Percentiles rank a stretch among this genome's conserved stretches.
Conservation (phyloP, 2,329 filamentous ascomycete genomes). For the Phyllosticta ampelicida region DNA sequence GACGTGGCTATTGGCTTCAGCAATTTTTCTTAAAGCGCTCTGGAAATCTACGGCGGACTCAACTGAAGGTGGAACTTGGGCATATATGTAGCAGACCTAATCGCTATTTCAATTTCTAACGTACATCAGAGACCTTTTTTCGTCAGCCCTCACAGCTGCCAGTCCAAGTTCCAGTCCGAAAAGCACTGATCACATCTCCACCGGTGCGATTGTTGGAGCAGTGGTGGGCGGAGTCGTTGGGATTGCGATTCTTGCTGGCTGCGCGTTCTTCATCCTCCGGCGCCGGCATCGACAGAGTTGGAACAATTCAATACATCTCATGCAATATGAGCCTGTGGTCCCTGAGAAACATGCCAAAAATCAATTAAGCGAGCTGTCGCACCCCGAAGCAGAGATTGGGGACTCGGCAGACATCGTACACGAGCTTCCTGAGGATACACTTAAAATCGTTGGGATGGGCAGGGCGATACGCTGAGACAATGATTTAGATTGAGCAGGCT, state of each 20-base stretch:
- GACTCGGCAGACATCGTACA: background rate
- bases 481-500: background rate
- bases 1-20: background rate
- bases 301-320: background rate
- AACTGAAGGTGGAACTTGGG: background rate
- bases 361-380: background rate
- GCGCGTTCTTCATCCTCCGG: background rate
- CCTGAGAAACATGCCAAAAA: background rate
- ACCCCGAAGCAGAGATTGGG: background rate
- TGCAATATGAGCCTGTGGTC: background rate
- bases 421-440: background rate
- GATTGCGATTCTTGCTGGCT: background rate
- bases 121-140: background rate
- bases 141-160: background rate
- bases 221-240: background rate
- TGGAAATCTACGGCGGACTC: background rate
- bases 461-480: background rate
- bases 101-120: too few relatives aligned
- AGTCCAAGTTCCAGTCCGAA: background rate
- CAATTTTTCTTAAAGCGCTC: background rate
- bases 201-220: background rate
- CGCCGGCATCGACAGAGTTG: background rate
- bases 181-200: background rate
- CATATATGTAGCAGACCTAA: too few relatives aligned
- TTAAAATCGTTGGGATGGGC: background rate